Percentiles rank a stretch among this genome's conserved stretches.
phyloP scores from a whole-genome alignment of 768 basidiomycete species.

The Tubosaeta sp. region DNA sequence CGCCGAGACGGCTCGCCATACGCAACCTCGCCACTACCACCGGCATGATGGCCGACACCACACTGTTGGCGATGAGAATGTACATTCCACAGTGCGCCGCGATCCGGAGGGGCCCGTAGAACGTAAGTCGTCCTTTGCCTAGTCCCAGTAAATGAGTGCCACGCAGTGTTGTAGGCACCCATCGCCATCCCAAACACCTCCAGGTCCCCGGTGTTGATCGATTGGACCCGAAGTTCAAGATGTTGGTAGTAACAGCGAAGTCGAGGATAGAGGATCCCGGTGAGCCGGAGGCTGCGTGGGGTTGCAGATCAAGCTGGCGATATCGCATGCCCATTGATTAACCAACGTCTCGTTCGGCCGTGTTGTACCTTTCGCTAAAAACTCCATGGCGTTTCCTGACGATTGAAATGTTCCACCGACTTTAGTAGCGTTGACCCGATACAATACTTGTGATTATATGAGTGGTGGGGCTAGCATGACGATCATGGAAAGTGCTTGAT shows the following conservation, averaged over 20 bases:
- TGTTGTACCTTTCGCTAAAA: conserved; percentile 13
- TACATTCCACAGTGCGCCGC: neutral
- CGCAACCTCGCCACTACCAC: neutral
- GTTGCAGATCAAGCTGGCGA: conserved; percentile 13
- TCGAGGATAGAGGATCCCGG: neutral
- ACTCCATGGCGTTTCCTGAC: conserved; percentile 5
- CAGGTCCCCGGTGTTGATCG: no score
- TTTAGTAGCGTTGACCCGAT: conserved; percentile 8
- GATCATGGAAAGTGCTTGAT: conserved; percentile 9
- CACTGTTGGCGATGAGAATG: conserved; percentile 2
- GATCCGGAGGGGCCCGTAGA: neutral
- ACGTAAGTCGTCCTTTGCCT: conserved; percentile 25
- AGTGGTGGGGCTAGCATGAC: no score
- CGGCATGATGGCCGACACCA: conserved; percentile 2
- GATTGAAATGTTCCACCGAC: conserved; percentile 8
- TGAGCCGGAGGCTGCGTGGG: neutral
- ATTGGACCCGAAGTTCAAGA: neutral
- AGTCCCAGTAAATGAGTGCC: conserved; percentile 37
- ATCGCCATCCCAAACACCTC: neutral
- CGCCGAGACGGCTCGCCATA: neutral
- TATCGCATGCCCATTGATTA: conserved; percentile 16
- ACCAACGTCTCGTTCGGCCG: conserved; percentile 8
- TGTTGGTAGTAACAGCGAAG: neutral
- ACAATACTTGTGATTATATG: neutral
- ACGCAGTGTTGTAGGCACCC: conserved; percentile 20